Base-by-base conservation (phyloP, 495 filamentous ascomycete genomes). In the Penicillium pancosmium region DNA sequence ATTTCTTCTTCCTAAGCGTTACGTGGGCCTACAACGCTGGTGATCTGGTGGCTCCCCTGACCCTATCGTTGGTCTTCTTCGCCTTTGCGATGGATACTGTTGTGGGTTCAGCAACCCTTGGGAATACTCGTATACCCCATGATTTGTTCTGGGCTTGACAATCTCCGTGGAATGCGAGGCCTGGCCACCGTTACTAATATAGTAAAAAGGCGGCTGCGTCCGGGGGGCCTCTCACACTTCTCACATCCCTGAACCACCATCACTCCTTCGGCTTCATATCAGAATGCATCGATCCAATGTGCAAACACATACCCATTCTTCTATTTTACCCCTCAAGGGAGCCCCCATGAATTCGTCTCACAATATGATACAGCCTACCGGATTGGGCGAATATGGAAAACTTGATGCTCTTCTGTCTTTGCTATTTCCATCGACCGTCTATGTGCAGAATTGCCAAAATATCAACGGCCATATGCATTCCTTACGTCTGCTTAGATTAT, bases 401-500 rank as follows among this genome's bases (percentile, higher is more conserved):
- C 58, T 85, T n/a, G 78, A 80, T 40, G 67, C 73, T 31, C 64
- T 79, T 31, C 59, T 84, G 11, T 74, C 72, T 21, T 68, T 60
- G 53, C 67, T 69, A 54, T 83, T 68, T 59, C 73, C 63, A 61
- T 73, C 66, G 54, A 60, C 75, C 35, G 67, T 78, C 61, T 47
- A 65, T 61, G 47, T 86, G n/a, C 73, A 70, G 52, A 67, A 67
- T 54, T 69, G 78, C 3, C 78, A 82, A 54, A 70, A 68, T 10
- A 69, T 86, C 19, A 57, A 63, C 16, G 77, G 76, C 15, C 80
- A 81, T 61, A 66, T 87, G 19, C 79, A 86, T 67, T 75, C 78
- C 5, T 71, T 86, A 18, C 83, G 80, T 50, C 66, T 77, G 1
- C 63, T 88, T 8, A 74, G 65, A 38, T 79, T 87, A 33, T 80